A percentile compares a stretch with the other conserved stretches of the same genome.
Evolutionary conservation across 2,329 filamentous ascomycete genomes (phyloP).

Genomic region (Penicillium sp.): DNA sequence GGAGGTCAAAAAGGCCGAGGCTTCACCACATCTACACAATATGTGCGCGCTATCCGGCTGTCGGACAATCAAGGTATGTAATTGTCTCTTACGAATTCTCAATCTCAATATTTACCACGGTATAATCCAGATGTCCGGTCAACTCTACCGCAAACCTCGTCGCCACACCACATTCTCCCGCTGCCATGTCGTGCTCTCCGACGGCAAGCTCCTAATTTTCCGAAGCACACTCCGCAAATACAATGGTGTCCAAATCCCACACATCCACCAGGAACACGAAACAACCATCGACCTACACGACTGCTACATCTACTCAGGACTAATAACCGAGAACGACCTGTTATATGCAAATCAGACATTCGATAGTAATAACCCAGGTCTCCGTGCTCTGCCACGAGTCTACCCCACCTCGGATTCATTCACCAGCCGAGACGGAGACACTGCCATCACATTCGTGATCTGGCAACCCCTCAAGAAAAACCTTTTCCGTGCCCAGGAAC

Average conservation of each 20-base stretch:
- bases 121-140: slow-evolving; percentile 54
- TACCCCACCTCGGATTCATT: slow-evolving; percentile 60
- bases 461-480: slow-evolving; percentile 62
- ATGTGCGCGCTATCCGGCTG: slow-evolving; percentile 66
- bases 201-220: slow-evolving; percentile 64
- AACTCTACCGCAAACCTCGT: slow-evolving; percentile 64
- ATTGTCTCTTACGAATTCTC: neutral
- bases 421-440: slow-evolving; percentile 64
- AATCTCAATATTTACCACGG: slow-evolving; percentile 7
- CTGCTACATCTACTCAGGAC: slow-evolving; percentile 66
- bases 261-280: slow-evolving; percentile 64
- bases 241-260: slow-evolving; percentile 57
- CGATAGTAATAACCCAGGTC: slow-evolving; percentile 62
- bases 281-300: slow-evolving; percentile 60
- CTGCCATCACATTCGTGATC: slow-evolving; percentile 67
- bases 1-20: slow-evolving; percentile 65
- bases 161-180: slow-evolving; percentile 62
- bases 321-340: slow-evolving; percentile 63
- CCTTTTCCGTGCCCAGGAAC: slow-evolving; percentile 52
- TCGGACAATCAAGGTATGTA: slow-evolving; percentile 55
- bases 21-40: slow-evolving; percentile 66
- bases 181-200: slow-evolving; percentile 61
- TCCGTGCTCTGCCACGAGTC: slow-evolving; percentile 59
- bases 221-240: slow-evolving; percentile 57
- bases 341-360: slow-evolving; percentile 66